Percentiles rank a stretch among this genome's conserved stretches.
Evolutionary conservation across 2,329 filamentous ascomycete species (phyloP).

Genomic region (Curvularia verruculosa): DNA sequence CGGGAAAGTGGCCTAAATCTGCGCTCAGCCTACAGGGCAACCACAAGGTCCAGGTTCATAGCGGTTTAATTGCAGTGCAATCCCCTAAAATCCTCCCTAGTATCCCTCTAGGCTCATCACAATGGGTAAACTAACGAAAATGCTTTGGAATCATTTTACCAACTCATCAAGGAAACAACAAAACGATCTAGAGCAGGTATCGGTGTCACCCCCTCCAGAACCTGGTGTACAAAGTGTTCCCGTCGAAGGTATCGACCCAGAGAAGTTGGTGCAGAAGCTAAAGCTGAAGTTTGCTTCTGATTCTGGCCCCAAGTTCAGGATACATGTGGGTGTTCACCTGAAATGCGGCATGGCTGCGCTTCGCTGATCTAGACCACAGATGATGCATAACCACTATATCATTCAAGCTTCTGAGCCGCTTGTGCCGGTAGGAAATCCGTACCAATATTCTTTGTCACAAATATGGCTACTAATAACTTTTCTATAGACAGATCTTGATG

Average conservation of each 20-base stretch:
- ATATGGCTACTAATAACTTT: neutral
- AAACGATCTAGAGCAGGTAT: no score
- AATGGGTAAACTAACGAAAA: neutral
- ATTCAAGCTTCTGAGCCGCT: conserved; percentile 5
- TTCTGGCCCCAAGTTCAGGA: neutral
- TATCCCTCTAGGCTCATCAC: neutral
- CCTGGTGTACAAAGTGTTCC: neutral
- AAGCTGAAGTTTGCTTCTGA: conserved; percentile 1
- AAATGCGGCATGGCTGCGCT: neutral
- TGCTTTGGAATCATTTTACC: neutral
- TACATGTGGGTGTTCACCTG: neutral
- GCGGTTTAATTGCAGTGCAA: neutral
- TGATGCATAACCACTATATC: conserved; percentile 13
- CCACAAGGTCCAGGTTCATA: neutral
- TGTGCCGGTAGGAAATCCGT: neutral
- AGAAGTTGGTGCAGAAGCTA: conserved; percentile 2
- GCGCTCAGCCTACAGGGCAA: neutral
- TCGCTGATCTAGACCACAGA: conserved; percentile 9
- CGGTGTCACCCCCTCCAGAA: neutral
- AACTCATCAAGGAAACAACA: neutral
- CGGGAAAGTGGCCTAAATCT: neutral
- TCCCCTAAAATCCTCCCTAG: neutral
- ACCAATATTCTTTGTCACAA: neutral
- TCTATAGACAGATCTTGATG: neutral
- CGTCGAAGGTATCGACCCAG: conserved; percentile 4